Evolutionary conservation across 129 eudicot genomes (phyloP).

Genomic region (Artemisia tridentata): DNA sequence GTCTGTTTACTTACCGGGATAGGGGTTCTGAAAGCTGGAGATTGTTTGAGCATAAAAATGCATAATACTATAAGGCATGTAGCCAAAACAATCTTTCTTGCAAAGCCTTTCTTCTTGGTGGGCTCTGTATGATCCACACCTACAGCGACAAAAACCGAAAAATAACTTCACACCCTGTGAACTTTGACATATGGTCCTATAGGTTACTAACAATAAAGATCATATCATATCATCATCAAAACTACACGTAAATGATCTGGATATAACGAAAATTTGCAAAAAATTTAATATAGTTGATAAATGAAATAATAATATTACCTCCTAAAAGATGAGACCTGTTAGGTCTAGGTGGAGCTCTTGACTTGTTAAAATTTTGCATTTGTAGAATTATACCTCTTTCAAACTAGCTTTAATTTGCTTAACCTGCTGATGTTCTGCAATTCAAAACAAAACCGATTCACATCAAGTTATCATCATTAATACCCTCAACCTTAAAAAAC

Average conservation of each 20-base stretch:
- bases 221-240: neutral
- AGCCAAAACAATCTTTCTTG: slow-evolving; percentile 53
- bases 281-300: neutral
- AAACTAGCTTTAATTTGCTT: slow-evolving; percentile 15
- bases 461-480: too few species aligned
- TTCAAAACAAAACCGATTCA: slow-evolving; percentile 10
- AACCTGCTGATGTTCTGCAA: slow-evolving; percentile 18
- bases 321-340: slow-evolving; percentile 65
- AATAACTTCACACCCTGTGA: slow-evolving; percentile 1
- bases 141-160: slow-evolving; percentile 23
- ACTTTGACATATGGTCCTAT: neutral
- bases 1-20: slow-evolving; percentile 42
- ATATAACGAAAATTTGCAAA: too few species aligned
- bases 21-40: slow-evolving; percentile 47
- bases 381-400: slow-evolving; percentile 24
- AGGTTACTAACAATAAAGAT: neutral
- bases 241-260: too few species aligned
- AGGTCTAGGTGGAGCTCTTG: slow-evolving; percentile 58
- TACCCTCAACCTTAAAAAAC: too few species aligned
- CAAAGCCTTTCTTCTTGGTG: slow-evolving; percentile 43
- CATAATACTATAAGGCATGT: slow-evolving; percentile 48
- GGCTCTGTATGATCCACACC: slow-evolving; percentile 71
- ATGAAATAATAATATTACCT: slow-evolving; percentile 37
- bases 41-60: slow-evolving; percentile 57
- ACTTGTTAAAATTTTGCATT: slow-evolving; percentile 60